Percentiles rank a stretch among this genome's conserved stretches.
Evolutionary conservation across 495 filamentous ascomycete genomes (phyloP).

Genomic region (Aspergillus diversus): DNA sequence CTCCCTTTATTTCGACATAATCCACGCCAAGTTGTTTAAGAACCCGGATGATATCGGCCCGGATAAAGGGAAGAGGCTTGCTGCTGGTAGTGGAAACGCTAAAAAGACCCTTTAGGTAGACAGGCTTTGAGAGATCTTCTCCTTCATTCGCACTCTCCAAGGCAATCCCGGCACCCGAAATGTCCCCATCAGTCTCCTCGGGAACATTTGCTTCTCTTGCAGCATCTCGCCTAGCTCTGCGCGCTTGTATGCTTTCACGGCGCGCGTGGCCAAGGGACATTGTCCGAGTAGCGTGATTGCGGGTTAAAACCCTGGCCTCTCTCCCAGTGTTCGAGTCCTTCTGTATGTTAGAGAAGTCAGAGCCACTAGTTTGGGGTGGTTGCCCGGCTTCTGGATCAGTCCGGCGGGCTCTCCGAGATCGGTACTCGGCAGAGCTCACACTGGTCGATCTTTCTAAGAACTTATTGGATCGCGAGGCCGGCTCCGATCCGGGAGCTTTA

Average conservation of each 20-base stretch:
- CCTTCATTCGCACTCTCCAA: constrained; percentile 58
- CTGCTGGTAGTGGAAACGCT: constrained; percentile 96
- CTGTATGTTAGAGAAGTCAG: constrained; percentile 64
- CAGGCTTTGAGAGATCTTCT: constrained; percentile 75
- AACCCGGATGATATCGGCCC: constrained; percentile 89
- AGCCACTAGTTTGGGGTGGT: constrained; percentile 74
- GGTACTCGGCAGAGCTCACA: constrained; percentile 82
- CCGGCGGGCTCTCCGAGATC: constrained; percentile 63
- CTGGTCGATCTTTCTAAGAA: constrained; percentile 79
- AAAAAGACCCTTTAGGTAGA: constrained; percentile 96
- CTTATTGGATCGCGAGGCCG: constrained; percentile 59
- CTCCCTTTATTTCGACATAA: constrained; percentile 88
- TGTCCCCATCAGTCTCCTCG: constrained; percentile 74
- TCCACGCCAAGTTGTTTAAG: constrained; percentile 86
- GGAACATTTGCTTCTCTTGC: constrained; percentile 71
- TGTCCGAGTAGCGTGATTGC: constrained; percentile 65
- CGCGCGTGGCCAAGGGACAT: constrained; percentile 91
- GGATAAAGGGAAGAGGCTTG: constrained; percentile 81
- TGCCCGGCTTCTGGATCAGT: constrained; percentile 59
- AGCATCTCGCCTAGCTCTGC: constrained; percentile 68
- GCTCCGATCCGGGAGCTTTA: constrained; percentile 66
- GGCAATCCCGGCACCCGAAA: constrained; percentile 51
- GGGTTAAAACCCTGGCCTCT: constrained; percentile 28
- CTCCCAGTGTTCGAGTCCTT: constrained; percentile 41
- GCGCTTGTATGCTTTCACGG: constrained; percentile 86